Conservation (phyloP, 768 basidiomycete species). For the Hygrocybe coccinea region DNA sequence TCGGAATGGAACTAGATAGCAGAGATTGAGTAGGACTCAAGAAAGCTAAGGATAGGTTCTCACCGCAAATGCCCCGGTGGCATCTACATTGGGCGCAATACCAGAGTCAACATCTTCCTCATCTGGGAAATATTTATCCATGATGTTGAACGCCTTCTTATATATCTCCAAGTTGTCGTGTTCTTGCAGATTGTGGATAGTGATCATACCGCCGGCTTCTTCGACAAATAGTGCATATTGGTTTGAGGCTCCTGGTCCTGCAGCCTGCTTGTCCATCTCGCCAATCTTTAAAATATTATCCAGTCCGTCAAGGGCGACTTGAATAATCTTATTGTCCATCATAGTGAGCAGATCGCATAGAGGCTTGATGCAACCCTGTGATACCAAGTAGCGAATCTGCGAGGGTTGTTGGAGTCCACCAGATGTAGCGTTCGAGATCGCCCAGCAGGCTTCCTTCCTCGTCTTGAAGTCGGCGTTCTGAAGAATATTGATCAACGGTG, state of each 20-base stretch:
- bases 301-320: slow-evolving; percentile 94
- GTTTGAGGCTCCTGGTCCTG: slow-evolving; percentile 79
- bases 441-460: slow-evolving; percentile 99
- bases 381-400: slow-evolving; percentile 96
- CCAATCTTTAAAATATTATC: slow-evolving; percentile 99
- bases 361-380: slow-evolving; percentile 98
- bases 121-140: slow-evolving; percentile 98
- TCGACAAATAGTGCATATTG: slow-evolving; percentile 93
- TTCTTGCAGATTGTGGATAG: slow-evolving; percentile 98
- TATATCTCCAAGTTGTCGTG: slow-evolving; percentile 99
- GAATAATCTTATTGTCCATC: slow-evolving; percentile 99
- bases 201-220: slow-evolving; percentile 98
- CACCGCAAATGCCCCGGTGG: slow-evolving; percentile 71
- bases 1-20: slow-evolving; percentile 72
- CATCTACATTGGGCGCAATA: slow-evolving; percentile 72
- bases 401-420: slow-evolving; percentile 94
- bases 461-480: slow-evolving; percentile 99
- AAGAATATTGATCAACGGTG: slow-evolving; percentile 97
- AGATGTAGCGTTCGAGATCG: slow-evolving; percentile 97
- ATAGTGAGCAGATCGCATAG: slow-evolving; percentile 92
- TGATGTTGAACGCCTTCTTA: slow-evolving; percentile 98
- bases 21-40: slow-evolving; percentile 11
- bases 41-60: slow-evolving; percentile 19
- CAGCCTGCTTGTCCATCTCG: slow-evolving; percentile 84
- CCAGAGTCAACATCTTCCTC: slow-evolving; percentile 90